These are phyloP conservation scores for Coelastrella sp. DNA, from an alignment of 139 green algal genomes.

Conservation along the genomic window DNA sequence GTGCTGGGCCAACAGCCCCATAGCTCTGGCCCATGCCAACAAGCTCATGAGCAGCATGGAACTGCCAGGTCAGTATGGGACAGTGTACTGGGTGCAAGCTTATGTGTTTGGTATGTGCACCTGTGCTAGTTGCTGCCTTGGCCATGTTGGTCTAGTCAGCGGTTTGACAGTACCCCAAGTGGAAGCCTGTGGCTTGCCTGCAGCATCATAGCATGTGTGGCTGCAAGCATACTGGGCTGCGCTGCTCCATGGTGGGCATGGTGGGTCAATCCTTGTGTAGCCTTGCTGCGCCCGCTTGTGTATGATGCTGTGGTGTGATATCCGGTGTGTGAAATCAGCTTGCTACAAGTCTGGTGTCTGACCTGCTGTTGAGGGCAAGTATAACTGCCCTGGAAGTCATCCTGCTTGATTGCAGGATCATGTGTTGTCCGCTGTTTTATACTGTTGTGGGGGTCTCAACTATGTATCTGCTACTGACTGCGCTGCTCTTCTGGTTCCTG, in stretches of 20 bases:
- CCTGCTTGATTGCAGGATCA: not conserved
- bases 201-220: too few species aligned
- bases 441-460: too few species aligned
- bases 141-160: not conserved
- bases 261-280: too few species aligned
- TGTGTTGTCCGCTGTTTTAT: too few species aligned
- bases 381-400: not conserved
- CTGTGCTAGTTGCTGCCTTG: not conserved
- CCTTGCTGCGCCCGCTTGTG: not conserved
- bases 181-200: too few species aligned
- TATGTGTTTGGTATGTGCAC: not conserved
- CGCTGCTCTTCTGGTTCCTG: not conserved
- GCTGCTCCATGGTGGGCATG: too few species aligned
- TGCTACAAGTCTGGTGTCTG: not conserved
- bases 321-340: not conserved
- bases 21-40: conserved; percentile 53
- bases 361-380: not conserved
- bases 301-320: not conserved
- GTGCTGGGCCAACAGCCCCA: not conserved
- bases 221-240: too few species aligned
- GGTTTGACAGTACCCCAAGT: not conserved
- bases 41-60: conserved; percentile 39
- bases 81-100: not conserved
- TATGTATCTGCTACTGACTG: not conserved
- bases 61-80: conserved; percentile 44